A percentile compares a stretch with the other conserved stretches of the same genome.
Conservation (phyloP, 2,329 filamentous ascomycete genomes). For the Colletotrichum sp. region DNA sequence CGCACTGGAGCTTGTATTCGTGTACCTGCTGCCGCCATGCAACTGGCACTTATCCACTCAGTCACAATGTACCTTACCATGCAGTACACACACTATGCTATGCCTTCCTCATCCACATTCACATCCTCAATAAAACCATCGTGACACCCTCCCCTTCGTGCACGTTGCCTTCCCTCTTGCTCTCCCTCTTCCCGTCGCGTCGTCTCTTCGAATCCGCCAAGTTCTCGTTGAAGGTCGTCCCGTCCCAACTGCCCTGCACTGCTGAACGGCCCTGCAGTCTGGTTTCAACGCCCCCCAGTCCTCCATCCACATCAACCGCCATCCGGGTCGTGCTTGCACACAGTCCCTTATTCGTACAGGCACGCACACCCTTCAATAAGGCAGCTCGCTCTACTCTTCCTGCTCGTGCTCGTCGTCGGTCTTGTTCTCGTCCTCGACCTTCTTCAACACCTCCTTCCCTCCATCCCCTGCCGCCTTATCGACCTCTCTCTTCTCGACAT, state of each 20-base stretch:
- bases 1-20: background rate
- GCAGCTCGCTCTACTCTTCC: background rate
- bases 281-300: constrained; percentile 8
- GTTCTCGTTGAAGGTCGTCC: constrained; percentile 9
- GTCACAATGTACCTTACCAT: background rate
- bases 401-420: background rate
- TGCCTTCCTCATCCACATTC: background rate
- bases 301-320: background rate
- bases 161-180: background rate
- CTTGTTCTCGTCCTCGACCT: background rate
- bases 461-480: background rate
- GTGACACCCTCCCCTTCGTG: constrained; percentile 12
- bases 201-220: constrained; percentile 10
- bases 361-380: background rate
- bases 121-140: constrained; percentile 17
- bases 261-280: constrained; percentile 2
- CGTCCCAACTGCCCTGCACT: background rate
- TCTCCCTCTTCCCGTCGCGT: background rate
- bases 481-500: background rate
- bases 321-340: background rate
- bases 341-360: background rate
- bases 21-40: background rate
- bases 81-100: background rate
- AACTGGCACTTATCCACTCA: background rate
- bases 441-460: background rate